phyloP scores from a whole-genome alignment of 2,329 filamentous ascomycete genomes.

The Penicillium sp. region DNA sequence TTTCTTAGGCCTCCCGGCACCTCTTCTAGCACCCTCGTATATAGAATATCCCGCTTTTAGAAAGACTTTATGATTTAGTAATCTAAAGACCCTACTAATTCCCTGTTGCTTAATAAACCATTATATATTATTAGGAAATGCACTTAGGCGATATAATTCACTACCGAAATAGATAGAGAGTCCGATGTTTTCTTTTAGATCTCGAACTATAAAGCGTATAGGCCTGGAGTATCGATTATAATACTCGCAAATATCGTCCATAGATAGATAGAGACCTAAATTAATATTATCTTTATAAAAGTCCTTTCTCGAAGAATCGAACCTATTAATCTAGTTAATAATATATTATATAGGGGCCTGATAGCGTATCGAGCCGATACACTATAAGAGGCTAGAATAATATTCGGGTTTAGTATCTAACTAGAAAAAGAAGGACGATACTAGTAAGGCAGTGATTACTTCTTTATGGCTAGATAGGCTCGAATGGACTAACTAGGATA shows the following conservation, averaged over 20 bases:
- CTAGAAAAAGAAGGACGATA: constrained; percentile 4
- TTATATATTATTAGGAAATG: constrained; percentile 15
- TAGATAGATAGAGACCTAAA: constrained; percentile 9
- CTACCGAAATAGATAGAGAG: constrained; percentile 10
- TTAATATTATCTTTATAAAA: constrained; percentile 16
- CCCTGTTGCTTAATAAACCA: constrained; percentile 17
- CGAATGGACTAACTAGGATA: constrained; percentile 4
- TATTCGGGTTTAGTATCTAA: constrained; percentile 12
- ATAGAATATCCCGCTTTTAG: background rate
- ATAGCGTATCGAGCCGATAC: constrained; percentile 11
- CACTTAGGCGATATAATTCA: constrained; percentile 5
- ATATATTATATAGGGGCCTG: constrained; percentile 4
- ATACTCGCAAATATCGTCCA: constrained; percentile 12
- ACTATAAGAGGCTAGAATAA: constrained; percentile 9
- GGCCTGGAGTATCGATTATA: constrained; percentile 14
- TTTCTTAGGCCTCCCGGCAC: background rate
- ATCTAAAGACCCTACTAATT: constrained; percentile 12
- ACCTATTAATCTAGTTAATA: constrained; percentile 2
- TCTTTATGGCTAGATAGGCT: background rate
- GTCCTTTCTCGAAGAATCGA: background rate
- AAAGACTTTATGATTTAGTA: background rate
- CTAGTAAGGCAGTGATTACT: background rate
- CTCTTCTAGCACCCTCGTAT: background rate
- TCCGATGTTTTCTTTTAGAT: constrained; percentile 9
- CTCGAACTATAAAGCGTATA: constrained; percentile 14